Base-by-base conservation (phyloP, 768 basidiomycete genomes). In the Rhodotorula paludigena region DNA sequence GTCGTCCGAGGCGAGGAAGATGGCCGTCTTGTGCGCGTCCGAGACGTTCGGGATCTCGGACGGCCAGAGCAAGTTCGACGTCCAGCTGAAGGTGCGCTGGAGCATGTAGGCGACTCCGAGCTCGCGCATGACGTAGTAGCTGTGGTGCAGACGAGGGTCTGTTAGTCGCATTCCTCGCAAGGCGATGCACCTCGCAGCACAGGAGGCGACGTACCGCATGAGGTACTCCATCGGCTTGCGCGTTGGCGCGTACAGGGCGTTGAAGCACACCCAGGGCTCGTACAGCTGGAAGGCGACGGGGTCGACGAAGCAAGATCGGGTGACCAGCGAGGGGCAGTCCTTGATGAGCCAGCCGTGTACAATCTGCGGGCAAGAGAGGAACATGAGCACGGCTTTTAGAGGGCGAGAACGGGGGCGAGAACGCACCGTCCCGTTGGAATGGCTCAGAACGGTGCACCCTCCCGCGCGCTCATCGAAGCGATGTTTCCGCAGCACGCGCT, bases 321-420 rank as follows among this genome's bases (percentile, higher is more conserved):
- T 79, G 53, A 88, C 80, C 73, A 94, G 81, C 28, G 83, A 79
- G 2, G 90, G 87, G 60, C 86, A 81, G 28, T 83, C 83, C 77
- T 94, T 96, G 53, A 96, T 80, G 76, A 93, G 81, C 93, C 93
- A 96, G 10, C 88, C 87, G 77, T 96, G 92, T 2, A 83, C 80
- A 74, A 90, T 91, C 41, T 72, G 64, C 23, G n/a, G 88, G 87
- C 1, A n/a, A 5, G 28, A 6, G n/a, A 23, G 23, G 21, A 42
- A 2, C 1, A 28, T 35, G 38, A 51, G 44, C 35, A 30, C 15
- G 3, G 11, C 3, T 5, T 6, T 47, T 28, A 45, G 36, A 25
- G 21, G 0, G 35, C 14, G 21, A 9, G 30, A 12, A 14, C 18
- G 30, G 44, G 47, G 18, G 16, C 25, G 14, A 12, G 23, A n/a